phyloP scores from a whole-genome alignment of 306 rosid genomes.

The Bauhinia variegata region DNA sequence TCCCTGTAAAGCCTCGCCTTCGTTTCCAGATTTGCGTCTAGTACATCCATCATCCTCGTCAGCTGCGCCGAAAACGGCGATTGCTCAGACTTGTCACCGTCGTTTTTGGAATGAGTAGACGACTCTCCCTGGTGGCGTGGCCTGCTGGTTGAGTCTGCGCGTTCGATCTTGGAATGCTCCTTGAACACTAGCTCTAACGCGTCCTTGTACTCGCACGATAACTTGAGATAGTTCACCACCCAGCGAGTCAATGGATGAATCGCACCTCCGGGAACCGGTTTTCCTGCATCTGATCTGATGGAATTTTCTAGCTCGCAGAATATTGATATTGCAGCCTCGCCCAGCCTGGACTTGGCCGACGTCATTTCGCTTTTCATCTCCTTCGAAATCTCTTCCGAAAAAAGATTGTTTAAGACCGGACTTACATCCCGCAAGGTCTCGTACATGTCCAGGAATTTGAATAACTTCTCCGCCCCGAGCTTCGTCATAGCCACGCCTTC shows the following conservation, averaged over 20 bases:
- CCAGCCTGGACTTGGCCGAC: conserved; percentile 46
- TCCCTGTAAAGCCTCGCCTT: conserved; percentile 73
- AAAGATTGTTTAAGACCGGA: conserved; percentile 33
- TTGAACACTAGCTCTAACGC: conserved; percentile 51
- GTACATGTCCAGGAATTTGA: conserved; percentile 68
- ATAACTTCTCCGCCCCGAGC: conserved; percentile 62
- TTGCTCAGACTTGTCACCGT: not conserved
- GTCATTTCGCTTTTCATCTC: conserved; percentile 49
- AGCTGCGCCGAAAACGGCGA: conserved; percentile 59
- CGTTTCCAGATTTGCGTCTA: conserved; percentile 62
- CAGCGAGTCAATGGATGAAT: conserved; percentile 57
- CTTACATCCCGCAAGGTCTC: conserved; percentile 55
- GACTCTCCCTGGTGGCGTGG: conserved; percentile 23
- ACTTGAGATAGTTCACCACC: conserved; percentile 51
- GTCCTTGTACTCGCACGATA: conserved; percentile 48
- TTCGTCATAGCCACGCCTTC: conserved; percentile 63
- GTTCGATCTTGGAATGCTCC: conserved; percentile 54
- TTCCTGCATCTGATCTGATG: conserved; percentile 40
- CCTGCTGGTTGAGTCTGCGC: conserved; percentile 49
- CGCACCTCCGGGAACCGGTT: conserved; percentile 53
- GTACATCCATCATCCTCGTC: conserved; percentile 60
- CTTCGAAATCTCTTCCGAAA: conserved; percentile 39
- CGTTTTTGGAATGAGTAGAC: not conserved
- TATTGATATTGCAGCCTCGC: conserved; percentile 43
- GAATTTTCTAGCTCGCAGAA: conserved; percentile 51